Evolutionary conservation across 1,139 yeast genomes (phyloP).

Genomic region (Geotrichum phurueaensis): DNA sequence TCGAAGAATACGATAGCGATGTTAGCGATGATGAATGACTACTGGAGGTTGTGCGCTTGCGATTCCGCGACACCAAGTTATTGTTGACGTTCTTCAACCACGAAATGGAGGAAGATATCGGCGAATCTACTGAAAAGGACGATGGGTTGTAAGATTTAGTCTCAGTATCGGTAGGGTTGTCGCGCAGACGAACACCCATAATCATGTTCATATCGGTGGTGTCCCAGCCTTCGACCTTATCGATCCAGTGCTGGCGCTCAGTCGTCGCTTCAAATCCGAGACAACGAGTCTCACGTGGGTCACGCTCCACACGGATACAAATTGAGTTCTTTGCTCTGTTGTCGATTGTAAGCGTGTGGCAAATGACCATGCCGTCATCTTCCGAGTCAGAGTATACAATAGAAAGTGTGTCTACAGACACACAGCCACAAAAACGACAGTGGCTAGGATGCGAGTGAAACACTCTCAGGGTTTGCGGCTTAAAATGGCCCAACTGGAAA

Average conservation of each 20-base stretch:
- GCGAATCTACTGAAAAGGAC: neutral
- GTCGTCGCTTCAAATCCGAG: constrained; percentile 70
- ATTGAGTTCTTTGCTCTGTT: constrained; percentile 72
- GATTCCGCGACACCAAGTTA: neutral
- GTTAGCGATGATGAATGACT: neutral
- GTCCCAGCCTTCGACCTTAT: constrained; percentile 68
- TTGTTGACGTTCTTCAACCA: neutral
- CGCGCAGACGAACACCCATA: constrained; percentile 57
- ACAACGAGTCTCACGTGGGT: constrained; percentile 84
- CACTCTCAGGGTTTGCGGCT: constrained; percentile 54
- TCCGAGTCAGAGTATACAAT: constrained; percentile 62
- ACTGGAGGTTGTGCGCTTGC: neutral
- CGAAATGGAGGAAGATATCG: constrained; percentile 1
- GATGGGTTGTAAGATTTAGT: neutral
- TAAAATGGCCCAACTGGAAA: constrained; percentile 57
- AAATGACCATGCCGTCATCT: constrained; percentile 47
- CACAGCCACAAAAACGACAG: constrained; percentile 87
- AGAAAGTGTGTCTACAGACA: constrained; percentile 65
- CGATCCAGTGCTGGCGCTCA: constrained; percentile 64
- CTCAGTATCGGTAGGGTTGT: neutral
- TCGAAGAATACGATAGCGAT: neutral
- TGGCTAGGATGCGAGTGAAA: constrained; percentile 81
- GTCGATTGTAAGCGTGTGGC: constrained; percentile 69
- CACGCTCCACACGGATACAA: constrained; percentile 85
- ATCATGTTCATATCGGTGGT: constrained; percentile 69